Evolutionary conservation across 2,329 filamentous ascomycete genomes (phyloP).

Genomic region (Cytospora paraplurivora): DNA sequence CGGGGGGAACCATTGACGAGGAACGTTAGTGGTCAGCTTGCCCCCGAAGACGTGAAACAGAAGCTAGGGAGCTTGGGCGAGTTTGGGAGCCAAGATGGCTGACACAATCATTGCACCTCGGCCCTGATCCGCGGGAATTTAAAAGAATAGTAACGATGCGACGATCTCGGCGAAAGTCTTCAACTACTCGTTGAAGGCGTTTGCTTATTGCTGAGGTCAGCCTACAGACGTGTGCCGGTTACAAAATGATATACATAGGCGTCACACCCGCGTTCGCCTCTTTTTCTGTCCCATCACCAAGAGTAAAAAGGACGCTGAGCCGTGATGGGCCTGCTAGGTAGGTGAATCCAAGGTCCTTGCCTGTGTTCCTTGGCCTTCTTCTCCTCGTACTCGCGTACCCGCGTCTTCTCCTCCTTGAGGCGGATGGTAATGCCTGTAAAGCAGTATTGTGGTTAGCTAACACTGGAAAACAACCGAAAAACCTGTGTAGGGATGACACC

Average conservation of each 20-base stretch:
- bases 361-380: conserved; percentile 73
- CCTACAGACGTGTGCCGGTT: not conserved
- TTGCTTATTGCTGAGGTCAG: not conserved
- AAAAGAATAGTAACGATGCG: not conserved
- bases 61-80: not conserved
- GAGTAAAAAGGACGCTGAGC: conserved; percentile 87
- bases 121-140: not conserved
- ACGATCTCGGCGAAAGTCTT: not conserved
- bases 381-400: conserved; percentile 79
- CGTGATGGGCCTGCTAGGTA: conserved; percentile 83
- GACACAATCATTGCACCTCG: not conserved
- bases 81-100: not conserved
- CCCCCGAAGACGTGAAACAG: not conserved
- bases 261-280: not conserved
- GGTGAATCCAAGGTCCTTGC: conserved; percentile 80
- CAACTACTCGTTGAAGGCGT: not conserved
- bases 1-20: not conserved
- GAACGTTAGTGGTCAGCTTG: not conserved
- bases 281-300: conserved; percentile 64
- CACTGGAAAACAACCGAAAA: not conserved
- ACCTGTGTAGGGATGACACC: too few relatives aligned
- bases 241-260: not conserved
- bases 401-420: conserved; percentile 91
- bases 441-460: conserved; percentile 8
- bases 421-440: conserved; percentile 72